Evolutionary conservation across 257 asterid genomes (phyloP), one percentile per base, ranked within the genome.

Genomic region (Solanum virginianum): DNA sequence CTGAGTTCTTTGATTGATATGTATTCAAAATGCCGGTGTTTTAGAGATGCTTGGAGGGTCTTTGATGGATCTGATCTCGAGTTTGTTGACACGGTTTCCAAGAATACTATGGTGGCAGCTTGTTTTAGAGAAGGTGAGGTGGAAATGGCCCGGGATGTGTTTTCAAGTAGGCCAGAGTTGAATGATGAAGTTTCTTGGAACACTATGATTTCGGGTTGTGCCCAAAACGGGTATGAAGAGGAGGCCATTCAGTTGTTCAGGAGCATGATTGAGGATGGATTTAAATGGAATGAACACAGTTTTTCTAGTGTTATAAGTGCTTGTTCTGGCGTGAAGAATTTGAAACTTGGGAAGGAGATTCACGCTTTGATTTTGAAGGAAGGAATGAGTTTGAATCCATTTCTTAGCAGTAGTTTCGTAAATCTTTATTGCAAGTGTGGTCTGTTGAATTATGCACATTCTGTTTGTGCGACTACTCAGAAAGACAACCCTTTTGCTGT

Each of bases 21-120:
- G 99, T 95, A 96, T 84, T 96, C 99, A 10, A 96, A 96, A 90
- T 92, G 97, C 47, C 94, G 94, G 75, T 87, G 90, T 51, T 94
- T 93, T 83, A 55, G 26, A 72, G 94, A 94, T 87, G 89, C 95
- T 55, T 86, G 86, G 84, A 69, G 77, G 63, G 95, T 92, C 75
- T 92, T 94, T 84, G 70, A 88, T 65, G 90, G 85, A 63, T 80
- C 84, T 72, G 70, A 57, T 12, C 57, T 57, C 7, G 83, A 79
- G 41, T 53, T 86, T 84, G 86, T 87, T 82, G 99, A 96, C 88
- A 84, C 86, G 59, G 98, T 92, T 10, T 92, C 96, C 7, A 96
- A 92, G 85, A 96, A 95, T 79, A 90, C 98, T 13, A 85, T 94
- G 90, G 41, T 95, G 80, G 98, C 98, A 24, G 98, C 98, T 85